Evolutionary conservation across 2,329 filamentous ascomycete species (phyloP), one percentile per base, ranked within the genome.

Genomic region (Ophiocordyceps camponoti-floridani): DNA sequence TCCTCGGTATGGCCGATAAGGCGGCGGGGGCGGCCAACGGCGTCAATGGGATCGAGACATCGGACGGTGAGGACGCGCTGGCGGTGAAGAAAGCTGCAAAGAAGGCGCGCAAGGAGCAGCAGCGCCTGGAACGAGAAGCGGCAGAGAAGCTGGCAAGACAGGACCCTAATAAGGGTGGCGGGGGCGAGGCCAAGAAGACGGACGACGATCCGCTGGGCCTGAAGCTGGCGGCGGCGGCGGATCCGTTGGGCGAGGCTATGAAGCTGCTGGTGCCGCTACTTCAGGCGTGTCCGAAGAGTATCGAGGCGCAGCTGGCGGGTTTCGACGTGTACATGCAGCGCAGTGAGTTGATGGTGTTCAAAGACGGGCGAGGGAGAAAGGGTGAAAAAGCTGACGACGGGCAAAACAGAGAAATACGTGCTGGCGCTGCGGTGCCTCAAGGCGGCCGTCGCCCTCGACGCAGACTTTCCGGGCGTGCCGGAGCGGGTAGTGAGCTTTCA

Each of bases 311-410:
- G 63, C 72, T 80, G 51, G 76, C 81, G 44, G 91, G 87, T 5
- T 96, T 95, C 54, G 88, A 96, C 64, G 82, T 98, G 16, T 88
- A 85, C 58, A 70, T 93, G 47, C 74, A 87, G 56, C 74, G 82
- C 67, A 79, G 87, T 94, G 75, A 70, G 79, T 66, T 10, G 19
- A 18, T 10, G 26, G 19, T 10, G 13, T 4, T 2, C 14, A 42
- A 6, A 6, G 40, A n/a, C 23, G 23, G 23, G 23, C 5, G 23
- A 23, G 23, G 23, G 23, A 23, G 23, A 23, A 23, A 23, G 18
- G 23, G 6, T 9, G 10, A 14, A 37, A n/a, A 35, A 23, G 43
- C 43, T 47, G 40, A 47, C n/a, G 16, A 16, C 12, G 46, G 5
- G 14, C 4, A 37, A 47, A 23, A 40, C 54, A 89, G 88, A 78